Percentiles rank a stretch among this genome's conserved stretches.
phyloP scores from a whole-genome alignment of 2,329 filamentous ascomycete species.

The Blastomyces silverae region DNA sequence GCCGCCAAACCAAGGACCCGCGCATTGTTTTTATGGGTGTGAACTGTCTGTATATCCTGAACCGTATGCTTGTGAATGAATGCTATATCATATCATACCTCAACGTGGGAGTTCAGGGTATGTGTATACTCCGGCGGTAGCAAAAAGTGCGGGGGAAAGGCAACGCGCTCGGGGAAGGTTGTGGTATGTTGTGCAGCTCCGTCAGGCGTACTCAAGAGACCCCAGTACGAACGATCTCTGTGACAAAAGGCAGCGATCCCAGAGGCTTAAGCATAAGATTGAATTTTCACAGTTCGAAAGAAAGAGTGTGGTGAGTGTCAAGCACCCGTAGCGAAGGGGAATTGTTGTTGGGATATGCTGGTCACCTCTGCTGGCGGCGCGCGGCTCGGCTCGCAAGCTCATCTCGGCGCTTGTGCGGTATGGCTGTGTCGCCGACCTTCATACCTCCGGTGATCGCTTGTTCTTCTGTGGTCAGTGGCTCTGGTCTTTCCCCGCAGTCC shows the following conservation, averaged over 20 bases:
- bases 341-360: neutral
- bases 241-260: neutral
- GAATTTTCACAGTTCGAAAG: neutral
- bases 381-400: slow-evolving; percentile 1
- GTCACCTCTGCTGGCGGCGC: neutral
- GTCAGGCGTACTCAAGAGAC: neutral
- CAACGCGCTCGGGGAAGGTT: neutral
- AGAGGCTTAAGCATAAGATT: neutral
- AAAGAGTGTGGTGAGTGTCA: neutral
- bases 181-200: slow-evolving; percentile 5
- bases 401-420: neutral
- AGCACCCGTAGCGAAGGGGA: neutral
- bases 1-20: slow-evolving; percentile 7
- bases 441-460: neutral
- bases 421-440: neutral
- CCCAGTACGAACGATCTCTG: neutral
- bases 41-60: neutral
- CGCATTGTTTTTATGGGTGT: slow-evolving; percentile 8
- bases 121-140: neutral
- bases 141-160: slow-evolving; percentile 7
- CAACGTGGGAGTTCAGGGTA: neutral
- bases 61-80: neutral
- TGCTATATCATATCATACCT: neutral
- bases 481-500: slow-evolving; percentile 1
- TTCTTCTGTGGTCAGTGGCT: neutral